Evolutionary conservation across 768 basidiomycete species (phyloP).

Genomic region (Coprinopsis cinerea): DNA sequence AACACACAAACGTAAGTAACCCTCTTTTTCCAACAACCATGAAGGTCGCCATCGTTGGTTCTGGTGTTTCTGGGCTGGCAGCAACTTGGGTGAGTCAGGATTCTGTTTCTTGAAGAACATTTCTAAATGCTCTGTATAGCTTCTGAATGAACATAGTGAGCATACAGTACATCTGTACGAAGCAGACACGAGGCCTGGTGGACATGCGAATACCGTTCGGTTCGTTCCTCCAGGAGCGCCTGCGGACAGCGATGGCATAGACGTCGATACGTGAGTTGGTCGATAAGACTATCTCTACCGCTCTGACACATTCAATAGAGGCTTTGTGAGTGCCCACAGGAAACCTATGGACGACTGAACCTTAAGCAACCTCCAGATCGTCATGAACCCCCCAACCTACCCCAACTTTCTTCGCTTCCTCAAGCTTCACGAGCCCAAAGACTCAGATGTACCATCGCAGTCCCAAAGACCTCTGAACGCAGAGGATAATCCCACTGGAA

Average conservation of each 20-base stretch:
- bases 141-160: slow-evolving; percentile 67
- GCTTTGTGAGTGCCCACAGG: slow-evolving; percentile 41
- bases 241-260: slow-evolving; percentile 28
- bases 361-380: slow-evolving; percentile 41
- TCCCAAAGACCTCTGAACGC: background rate
- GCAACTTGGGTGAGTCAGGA: slow-evolving; percentile 64
- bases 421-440: slow-evolving; percentile 25
- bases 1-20: too few relatives aligned
- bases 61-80: slow-evolving; percentile 73
- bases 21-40: slow-evolving; percentile 20
- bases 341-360: background rate
- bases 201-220: slow-evolving; percentile 70
- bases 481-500: background rate
- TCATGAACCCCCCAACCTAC: slow-evolving; percentile 71
- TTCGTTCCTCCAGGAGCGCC: slow-evolving; percentile 34
- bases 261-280: slow-evolving; percentile 68
- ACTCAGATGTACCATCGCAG: background rate
- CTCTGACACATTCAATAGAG: slow-evolving; percentile 32
- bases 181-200: slow-evolving; percentile 58
- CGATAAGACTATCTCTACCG: too few relatives aligned
- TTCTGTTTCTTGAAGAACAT: background rate
- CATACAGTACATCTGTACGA: slow-evolving; percentile 76
- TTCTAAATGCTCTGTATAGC: slow-evolving; percentile 25
- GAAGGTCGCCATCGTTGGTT: slow-evolving; percentile 71
- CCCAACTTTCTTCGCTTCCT: slow-evolving; percentile 77